Conservation (phyloP, 352 stramenopile species). For the Phytophthora citricola region DNA sequence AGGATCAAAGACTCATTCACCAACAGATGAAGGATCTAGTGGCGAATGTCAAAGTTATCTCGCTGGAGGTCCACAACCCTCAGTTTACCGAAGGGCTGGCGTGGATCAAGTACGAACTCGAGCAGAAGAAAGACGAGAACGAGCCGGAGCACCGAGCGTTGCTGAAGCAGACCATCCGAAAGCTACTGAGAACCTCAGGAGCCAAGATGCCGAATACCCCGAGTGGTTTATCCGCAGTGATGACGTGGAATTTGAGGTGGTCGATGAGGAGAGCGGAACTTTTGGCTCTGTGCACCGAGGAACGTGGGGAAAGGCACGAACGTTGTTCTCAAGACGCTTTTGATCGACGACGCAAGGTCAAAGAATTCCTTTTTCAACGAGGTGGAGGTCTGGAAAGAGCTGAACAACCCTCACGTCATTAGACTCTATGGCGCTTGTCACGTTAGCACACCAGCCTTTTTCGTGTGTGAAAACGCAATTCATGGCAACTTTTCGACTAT, state of each 20-base stretch:
- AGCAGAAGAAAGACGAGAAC: too few relatives aligned
- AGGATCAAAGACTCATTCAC: too few relatives aligned
- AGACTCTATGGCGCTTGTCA: conserved; percentile 44
- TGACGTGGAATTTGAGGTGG: conserved; percentile 15
- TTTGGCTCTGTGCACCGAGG: conserved; percentile 18
- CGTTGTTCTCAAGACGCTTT: conserved; percentile 42
- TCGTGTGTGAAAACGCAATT: conserved; percentile 35
- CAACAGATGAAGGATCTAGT: too few relatives aligned
- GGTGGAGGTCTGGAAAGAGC: conserved; percentile 35
- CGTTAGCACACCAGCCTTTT: conserved; percentile 20
- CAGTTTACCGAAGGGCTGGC: too few relatives aligned
- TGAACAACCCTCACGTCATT: conserved; percentile 40
- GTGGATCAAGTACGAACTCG: too few relatives aligned
- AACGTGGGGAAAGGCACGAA: conserved; percentile 15
- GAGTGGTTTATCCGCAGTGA: conserved; percentile 26
- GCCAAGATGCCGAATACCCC: conserved; percentile 5
- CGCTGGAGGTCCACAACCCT: too few relatives aligned
- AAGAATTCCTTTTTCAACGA: conserved; percentile 30
- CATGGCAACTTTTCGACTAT: conserved; percentile 32
- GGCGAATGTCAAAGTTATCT: too few relatives aligned
- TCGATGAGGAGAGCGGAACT: conserved; percentile 3
- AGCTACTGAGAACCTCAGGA: too few relatives aligned
- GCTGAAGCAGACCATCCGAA: too few relatives aligned
- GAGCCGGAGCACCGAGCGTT: too few relatives aligned
- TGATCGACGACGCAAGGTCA: conserved; percentile 6